Evolutionary conservation across 495 filamentous ascomycete genomes (phyloP), one percentile per base, ranked within the genome.

Genomic region (Parathielavia appendiculata): DNA sequence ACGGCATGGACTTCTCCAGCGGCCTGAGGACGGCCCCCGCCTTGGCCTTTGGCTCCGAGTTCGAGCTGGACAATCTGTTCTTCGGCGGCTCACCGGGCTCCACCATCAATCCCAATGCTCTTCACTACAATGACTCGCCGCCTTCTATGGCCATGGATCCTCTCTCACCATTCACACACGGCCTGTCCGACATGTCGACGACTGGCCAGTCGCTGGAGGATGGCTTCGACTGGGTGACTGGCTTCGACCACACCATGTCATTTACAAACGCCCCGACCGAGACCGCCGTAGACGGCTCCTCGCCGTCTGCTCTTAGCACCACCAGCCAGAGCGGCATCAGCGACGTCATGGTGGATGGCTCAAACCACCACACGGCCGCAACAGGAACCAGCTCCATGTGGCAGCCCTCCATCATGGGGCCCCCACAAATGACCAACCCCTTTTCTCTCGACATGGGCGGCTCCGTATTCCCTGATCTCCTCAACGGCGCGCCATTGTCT

Each of bases 51-150:
- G 83, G 78, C 51, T 73, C 81, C 38, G 87, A 87, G 16, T 86
- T 90, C 59, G 87, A 95, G 60, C 83, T 91, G 55, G 87, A 95
- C 62, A 75, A 81, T 34, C 73, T 90, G 55, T 77, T 90, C 50
- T 91, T 91, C 69, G 84, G 81, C 47, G 71, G 80, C 32, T 69
- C 76, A 17, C 68, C 75, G 10, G 70, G 73, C n/a, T 76, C 77
- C 12, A 98, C 93, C 50, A 89, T 99, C 72, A 97, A 99, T 71
- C 93, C 93, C 17, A 91, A 92, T 61, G 92, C 96, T 65, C 83
- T 99, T 51, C 92, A 97, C 71, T 93, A 93, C 69, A 89, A 81
- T 66, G 89, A 90, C 67, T 90, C 90, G 14, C 90, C 90, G 22
- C 86, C 85, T 51, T 81, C 79, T 40, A 86, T 86, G 77, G 79